Evolutionary conservation across 2,329 filamentous ascomycete genomes (phyloP).

Genomic region (Zelopaecilomyces penicillatus): DNA sequence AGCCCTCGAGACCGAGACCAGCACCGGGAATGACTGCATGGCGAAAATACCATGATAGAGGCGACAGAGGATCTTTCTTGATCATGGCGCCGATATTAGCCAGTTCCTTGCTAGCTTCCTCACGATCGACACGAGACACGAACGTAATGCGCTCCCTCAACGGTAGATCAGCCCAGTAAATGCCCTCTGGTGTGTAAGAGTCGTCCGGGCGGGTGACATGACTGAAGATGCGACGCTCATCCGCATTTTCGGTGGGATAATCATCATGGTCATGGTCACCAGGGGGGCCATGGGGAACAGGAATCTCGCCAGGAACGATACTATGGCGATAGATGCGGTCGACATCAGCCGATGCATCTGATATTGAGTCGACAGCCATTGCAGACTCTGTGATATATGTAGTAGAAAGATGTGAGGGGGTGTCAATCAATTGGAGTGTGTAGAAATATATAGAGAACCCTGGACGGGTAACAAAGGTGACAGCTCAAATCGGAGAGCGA

Average conservation of each 20-base stretch:
- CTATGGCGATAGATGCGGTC: background rate
- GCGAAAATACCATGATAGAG: constrained; percentile 76
- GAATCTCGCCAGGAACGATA: constrained; percentile 40
- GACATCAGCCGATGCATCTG: constrained; percentile 3
- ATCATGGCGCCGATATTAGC: constrained; percentile 64
- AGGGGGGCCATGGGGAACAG: constrained; percentile 41
- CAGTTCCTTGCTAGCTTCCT: constrained; percentile 62
- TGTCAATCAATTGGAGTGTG: too few relatives aligned
- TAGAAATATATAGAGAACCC: too few relatives aligned
- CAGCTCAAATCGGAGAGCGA: too few relatives aligned
- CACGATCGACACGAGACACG: constrained; percentile 62
- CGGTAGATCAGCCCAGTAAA: constrained; percentile 89
- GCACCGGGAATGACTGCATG: constrained; percentile 90
- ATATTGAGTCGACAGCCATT: constrained; percentile 5
- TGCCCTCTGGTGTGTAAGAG: constrained; percentile 70
- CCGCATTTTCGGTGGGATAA: constrained; percentile 33
- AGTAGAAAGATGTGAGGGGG: too few relatives aligned
- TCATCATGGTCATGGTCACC: constrained; percentile 42
- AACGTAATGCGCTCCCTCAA: constrained; percentile 63
- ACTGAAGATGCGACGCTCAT: constrained; percentile 59
- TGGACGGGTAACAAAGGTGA: too few relatives aligned
- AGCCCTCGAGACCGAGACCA: constrained; percentile 86
- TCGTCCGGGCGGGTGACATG: constrained; percentile 81
- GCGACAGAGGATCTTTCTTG: constrained; percentile 77
- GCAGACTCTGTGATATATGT: background rate